Percentiles rank a stretch among this genome's conserved stretches.
These are phyloP conservation scores for Kurtzmaniella quercitrusa DNA, from an alignment of 1,139 yeast species.

Conservation along the genomic window DNA sequence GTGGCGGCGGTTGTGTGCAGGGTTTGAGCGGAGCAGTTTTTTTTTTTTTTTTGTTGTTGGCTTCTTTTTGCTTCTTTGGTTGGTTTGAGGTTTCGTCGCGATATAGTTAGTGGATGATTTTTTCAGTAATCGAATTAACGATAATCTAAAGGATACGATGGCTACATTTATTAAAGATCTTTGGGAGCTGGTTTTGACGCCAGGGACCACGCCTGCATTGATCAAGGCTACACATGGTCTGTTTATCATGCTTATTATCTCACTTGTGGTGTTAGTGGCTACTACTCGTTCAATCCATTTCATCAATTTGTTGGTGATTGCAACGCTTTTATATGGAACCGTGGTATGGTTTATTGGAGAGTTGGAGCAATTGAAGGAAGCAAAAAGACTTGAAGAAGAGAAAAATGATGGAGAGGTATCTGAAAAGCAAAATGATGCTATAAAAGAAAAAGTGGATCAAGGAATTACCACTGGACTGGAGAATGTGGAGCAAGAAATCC, in stretches of 20 bases:
- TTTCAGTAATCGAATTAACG: neutral
- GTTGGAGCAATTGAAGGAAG: conserved; percentile 48
- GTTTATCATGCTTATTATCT: conserved; percentile 28
- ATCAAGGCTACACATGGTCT: conserved; percentile 55
- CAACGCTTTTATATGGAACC: conserved; percentile 68
- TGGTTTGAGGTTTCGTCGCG: too few relatives aligned
- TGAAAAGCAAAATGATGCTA: conserved; percentile 6
- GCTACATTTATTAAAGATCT: conserved; percentile 56
- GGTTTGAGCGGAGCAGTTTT: neutral
- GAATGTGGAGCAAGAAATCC: neutral
- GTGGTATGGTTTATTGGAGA: conserved; percentile 88
- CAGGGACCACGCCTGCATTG: conserved; percentile 88
- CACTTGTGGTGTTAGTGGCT: conserved; percentile 56
- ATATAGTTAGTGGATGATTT: too few relatives aligned
- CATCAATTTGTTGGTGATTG: conserved; percentile 64
- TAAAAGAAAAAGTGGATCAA: neutral
- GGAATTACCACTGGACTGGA: neutral
- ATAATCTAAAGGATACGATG: neutral
- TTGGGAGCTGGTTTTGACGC: conserved; percentile 92
- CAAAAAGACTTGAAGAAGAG: conserved; percentile 34
- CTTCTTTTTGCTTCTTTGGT: too few relatives aligned
- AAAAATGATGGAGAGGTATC: conserved; percentile 15
- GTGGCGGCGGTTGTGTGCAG: conserved; percentile 3
- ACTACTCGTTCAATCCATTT: conserved; percentile 75
- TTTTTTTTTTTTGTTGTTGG: too few relatives aligned